Evolutionary conservation across 2,329 filamentous ascomycete genomes (phyloP), one percentile per base, ranked within the genome.

Genomic region (Xylariaceae sp.): DNA sequence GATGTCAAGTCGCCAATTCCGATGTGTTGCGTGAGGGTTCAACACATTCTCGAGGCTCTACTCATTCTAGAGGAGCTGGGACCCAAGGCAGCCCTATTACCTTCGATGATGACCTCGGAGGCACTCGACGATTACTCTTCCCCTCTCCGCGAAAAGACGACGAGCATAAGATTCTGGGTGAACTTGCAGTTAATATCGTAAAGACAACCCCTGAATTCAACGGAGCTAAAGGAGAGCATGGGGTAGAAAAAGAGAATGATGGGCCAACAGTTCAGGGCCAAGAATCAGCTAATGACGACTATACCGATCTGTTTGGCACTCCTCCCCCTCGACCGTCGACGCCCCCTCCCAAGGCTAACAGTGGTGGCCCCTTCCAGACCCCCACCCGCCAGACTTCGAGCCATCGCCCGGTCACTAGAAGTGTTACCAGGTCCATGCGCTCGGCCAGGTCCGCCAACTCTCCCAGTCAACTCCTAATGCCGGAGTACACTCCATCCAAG

Each of bases 101-200:
- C 23, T 62, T 83, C 5, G 79, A 80, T 32, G 77, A 82, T 41
- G 78, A 80, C 32, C 74, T 82, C 48, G 84, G 82, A 32, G 74
- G 70, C 49, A 92, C 89, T 0, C 81, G 89, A 57, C 81, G 91
- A 55, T 73, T 93, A 2, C 78, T 95, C 1, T 95, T 95, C 67
- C 89, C 90, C 1, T 92, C 89, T 0, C 90, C 90, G 2, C 81
- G 86, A 43, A 89, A 88, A 62, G 82, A 85, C 26, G 83, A 81
- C 37, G 78, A 84, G 44, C 75, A 81, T 1, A 90, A 86, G 68
- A 81, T 83, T 20, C 77, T 90, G 2, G 81, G 82, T 47, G 84
- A 87, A 64, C 70, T 84, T 41, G 73, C 78, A 14, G 74, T 81
- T 16, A 87, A 87, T 62, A 69, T 79, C 49, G 75, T 82, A 42